These are phyloP conservation scores for Viola odorata DNA, from an alignment of 345 rosid genomes.

Conservation along the genomic window DNA sequence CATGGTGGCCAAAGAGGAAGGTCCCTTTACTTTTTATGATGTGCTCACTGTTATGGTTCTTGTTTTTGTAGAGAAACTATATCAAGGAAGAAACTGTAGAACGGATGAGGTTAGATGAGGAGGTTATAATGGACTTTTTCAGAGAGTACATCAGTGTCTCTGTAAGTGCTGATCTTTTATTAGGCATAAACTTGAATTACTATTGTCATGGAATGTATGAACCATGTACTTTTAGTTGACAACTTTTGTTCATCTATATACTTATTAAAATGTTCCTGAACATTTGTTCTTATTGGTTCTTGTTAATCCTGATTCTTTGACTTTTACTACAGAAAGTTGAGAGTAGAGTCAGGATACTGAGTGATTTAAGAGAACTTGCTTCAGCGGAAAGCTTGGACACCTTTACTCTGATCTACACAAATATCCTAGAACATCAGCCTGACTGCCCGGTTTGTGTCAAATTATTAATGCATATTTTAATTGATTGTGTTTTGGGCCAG, in stretches of 20 bases:
- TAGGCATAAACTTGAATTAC: neutral
- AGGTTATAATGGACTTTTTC: constrained; percentile 91
- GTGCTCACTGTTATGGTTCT: constrained; percentile 13
- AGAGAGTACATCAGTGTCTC: constrained; percentile 84
- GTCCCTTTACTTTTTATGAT: constrained; percentile 1
- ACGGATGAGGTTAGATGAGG: constrained; percentile 94
- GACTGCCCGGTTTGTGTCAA: constrained; percentile 74
- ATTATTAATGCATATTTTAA: neutral
- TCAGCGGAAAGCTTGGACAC: constrained; percentile 96
- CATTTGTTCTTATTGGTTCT: neutral
- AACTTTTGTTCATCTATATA: neutral
- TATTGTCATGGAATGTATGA: neutral
- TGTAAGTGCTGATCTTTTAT: constrained; percentile 44
- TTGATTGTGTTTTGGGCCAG: neutral
- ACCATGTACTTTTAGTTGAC: neutral
- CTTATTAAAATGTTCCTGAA: neutral
- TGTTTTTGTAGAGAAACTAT: constrained; percentile 61
- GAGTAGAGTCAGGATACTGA: constrained; percentile 76
- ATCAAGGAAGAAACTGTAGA: constrained; percentile 96
- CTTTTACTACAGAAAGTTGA: constrained; percentile 72
- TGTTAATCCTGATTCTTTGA: constrained; percentile 2
- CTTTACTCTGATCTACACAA: constrained; percentile 86
- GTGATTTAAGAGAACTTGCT: constrained; percentile 96
- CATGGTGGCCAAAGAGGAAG: too few species aligned
- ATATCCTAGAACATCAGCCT: constrained; percentile 95